phyloP scores from a whole-genome alignment of 2,329 filamentous ascomycete species.

The Beauveria bassiana region DNA sequence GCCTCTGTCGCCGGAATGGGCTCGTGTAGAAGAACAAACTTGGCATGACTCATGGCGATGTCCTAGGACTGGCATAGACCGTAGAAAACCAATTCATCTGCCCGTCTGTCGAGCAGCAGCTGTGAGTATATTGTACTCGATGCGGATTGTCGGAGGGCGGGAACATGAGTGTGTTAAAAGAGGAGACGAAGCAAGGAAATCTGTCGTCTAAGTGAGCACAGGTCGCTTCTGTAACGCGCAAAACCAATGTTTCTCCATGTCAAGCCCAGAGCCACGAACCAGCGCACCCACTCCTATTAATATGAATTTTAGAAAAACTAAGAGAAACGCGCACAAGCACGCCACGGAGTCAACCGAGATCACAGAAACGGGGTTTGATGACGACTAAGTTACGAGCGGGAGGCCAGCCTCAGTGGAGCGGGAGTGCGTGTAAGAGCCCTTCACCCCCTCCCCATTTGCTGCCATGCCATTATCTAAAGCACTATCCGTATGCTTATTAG shows the following conservation, averaged over 20 bases:
- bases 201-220: not conserved
- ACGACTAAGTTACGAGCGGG: not conserved
- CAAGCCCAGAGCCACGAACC: not conserved
- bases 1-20: conserved; percentile 4
- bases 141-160: not conserved
- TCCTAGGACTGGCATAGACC: not conserved
- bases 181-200: not conserved
- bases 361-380: conserved; percentile 5
- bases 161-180: no score
- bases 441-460: not conserved
- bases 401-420: conserved; percentile 10
- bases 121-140: not conserved
- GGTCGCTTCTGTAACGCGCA: not conserved
- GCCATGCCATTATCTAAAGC: not conserved
- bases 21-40: conserved; percentile 10
- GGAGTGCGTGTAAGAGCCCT: conserved; percentile 6
- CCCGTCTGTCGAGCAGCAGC: not conserved
- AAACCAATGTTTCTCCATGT: no score
- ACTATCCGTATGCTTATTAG: not conserved
- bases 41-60: conserved; percentile 2
- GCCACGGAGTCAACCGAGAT: conserved; percentile 11
- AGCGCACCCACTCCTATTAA: conserved; percentile 4
- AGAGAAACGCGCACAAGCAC: not conserved
- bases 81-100: not conserved
- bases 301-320: not conserved